phyloP scores from a whole-genome alignment of 495 filamentous ascomycete genomes.

The Neurospora sp. region DNA sequence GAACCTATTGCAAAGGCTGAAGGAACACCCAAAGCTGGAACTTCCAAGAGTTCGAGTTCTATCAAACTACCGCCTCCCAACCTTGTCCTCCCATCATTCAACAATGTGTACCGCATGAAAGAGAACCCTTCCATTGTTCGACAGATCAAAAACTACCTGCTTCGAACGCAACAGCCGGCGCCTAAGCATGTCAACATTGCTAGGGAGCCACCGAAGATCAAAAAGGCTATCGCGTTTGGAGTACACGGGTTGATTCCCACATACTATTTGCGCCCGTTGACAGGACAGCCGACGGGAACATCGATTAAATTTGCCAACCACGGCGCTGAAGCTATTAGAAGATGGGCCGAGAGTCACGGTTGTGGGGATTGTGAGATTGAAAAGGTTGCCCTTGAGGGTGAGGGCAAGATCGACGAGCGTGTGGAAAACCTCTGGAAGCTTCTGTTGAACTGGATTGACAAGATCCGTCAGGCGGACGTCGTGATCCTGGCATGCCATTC shows the following conservation, averaged over 20 bases:
- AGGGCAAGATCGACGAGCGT: constrained; percentile 85
- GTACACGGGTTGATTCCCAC: constrained; percentile 93
- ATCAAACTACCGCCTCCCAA: constrained; percentile 41
- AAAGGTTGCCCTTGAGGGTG: constrained; percentile 92
- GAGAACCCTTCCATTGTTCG: constrained; percentile 62
- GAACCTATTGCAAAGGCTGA: constrained; percentile 20
- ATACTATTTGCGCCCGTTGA: constrained; percentile 67
- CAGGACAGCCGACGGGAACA: constrained; percentile 92
- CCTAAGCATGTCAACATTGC: constrained; percentile 62
- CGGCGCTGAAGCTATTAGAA: constrained; percentile 71
- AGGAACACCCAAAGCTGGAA: constrained; percentile 9
- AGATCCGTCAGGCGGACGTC: constrained; percentile 78
- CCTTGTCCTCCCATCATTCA: constrained; percentile 58
- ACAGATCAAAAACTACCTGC: constrained; percentile 57
- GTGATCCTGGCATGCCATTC: constrained; percentile 87
- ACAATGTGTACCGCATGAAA: constrained; percentile 55
- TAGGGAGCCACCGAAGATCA: constrained; percentile 60
- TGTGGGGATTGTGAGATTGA: constrained; percentile 63
- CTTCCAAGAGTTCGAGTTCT: constrained; percentile 21
- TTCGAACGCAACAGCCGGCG: constrained; percentile 49
- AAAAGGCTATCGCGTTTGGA: constrained; percentile 81
- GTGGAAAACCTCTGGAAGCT: constrained; percentile 91
- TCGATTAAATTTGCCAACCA: constrained; percentile 87
- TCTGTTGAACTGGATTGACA: constrained; percentile 87
- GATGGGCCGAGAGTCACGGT: constrained; percentile 63